These are phyloP conservation scores for Blastobotrys arbuscula DNA, from an alignment of 1,139 yeast genomes.

Conservation along the genomic window DNA sequence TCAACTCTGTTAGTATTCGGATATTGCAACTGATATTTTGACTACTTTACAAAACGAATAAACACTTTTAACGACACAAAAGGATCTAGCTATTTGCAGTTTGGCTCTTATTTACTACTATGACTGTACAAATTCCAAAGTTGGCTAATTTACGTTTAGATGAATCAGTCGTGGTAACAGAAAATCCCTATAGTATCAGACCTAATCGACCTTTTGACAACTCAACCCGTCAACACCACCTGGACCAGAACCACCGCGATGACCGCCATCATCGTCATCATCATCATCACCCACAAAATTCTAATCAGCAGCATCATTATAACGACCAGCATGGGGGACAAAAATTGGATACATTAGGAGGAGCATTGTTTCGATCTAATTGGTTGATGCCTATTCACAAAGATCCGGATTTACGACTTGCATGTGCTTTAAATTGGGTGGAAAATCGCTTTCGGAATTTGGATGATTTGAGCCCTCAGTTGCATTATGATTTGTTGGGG, in stretches of 20 bases:
- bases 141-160: conserved; percentile 7
- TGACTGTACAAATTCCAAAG: conserved; percentile 6
- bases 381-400: conserved; percentile 7
- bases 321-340: neutral
- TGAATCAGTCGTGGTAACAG: conserved; percentile 7
- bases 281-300: neutral
- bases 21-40: neutral
- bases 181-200: neutral
- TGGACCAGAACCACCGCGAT: neutral
- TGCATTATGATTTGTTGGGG: conserved; percentile 6
- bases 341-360: neutral
- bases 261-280: neutral
- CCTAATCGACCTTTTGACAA: neutral
- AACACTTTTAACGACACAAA: neutral
- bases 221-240: neutral
- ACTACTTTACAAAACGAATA: neutral
- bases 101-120: too few species aligned
- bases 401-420: neutral
- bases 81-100: too few species aligned
- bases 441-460: neutral
- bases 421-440: conserved; percentile 3
- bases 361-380: conserved; percentile 4
- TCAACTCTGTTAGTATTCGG: neutral
- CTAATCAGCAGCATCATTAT: neutral
- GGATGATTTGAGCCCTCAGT: neutral